Evolutionary conservation across 495 filamentous ascomycete species (phyloP), one percentile per base, ranked within the genome.

Genomic region (Penicillium taxi): DNA sequence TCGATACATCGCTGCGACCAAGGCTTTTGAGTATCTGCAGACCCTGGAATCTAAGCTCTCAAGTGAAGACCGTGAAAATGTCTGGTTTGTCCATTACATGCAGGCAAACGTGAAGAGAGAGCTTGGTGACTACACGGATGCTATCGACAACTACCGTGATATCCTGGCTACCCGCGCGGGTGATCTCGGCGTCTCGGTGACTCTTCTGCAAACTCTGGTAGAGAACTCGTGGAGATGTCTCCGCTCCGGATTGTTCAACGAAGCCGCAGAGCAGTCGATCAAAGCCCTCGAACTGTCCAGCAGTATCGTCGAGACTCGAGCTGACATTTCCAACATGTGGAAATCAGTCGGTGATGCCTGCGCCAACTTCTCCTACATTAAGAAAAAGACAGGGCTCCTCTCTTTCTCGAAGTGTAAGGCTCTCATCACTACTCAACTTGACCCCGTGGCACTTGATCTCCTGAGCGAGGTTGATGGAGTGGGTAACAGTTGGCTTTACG

Each of bases 11-110:
- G 86, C 91, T 8, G 88, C 91, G 1, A 84, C 80, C n/a, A 91
- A 89, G 53, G 85, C 91, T 12, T 90, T 96, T 42, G 66, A 82
- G 32, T 79, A 89, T 50, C 88, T 90, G 0, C 76, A 86, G 44
- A 67, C 65, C 34, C 63, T 90, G 29, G 82, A 84, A 41, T 22
- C 35, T 5, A 59, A 51, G 13, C 56, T 69, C 6, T 50, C 59
- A 1, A 48, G 48, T 14, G 31, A 50, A 4, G 67, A 68, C 2
- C 67, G 76, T 34, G 60, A 74, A 4, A 80, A 89, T 26, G 79
- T 74, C 22, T 99, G 91, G 91, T 96, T 96, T 55, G 84, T 86
- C 5, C 81, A 84, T 45, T 94, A 96, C 52, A 94, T 99, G 79
- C 71, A 95, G n/a, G 90, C 88, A 2, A 96, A 99, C 42, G 83